Conservation (phyloP, 192 early-diverging fungal genomes). For the Coemansia sp. region DNA sequence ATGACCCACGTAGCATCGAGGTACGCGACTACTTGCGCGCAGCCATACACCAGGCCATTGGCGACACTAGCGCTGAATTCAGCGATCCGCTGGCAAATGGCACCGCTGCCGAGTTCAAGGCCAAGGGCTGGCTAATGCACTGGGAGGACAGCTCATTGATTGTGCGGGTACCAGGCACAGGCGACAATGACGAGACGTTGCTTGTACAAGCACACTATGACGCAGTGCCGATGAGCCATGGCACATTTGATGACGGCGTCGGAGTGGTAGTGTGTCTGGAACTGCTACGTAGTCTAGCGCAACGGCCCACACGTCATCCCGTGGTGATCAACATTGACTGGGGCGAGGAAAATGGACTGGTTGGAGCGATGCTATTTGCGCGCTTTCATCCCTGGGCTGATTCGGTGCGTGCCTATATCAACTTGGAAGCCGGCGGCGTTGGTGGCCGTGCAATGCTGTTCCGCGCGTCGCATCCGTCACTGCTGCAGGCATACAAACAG, state of each 20-base stretch:
- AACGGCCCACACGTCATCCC: constrained; percentile 56
- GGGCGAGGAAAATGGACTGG: constrained; percentile 63
- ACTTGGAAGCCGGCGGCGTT: constrained; percentile 69
- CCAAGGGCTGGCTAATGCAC: constrained; percentile 27
- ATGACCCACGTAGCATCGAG: constrained; percentile 41
- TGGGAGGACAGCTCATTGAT: constrained; percentile 58
- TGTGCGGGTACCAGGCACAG: constrained; percentile 57
- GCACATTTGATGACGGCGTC: constrained; percentile 68
- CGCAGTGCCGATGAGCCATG: constrained; percentile 63
- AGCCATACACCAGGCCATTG: constrained; percentile 23
- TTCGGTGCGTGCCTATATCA: constrained; percentile 62
- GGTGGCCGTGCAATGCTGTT: constrained; percentile 66
- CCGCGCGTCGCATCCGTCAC: constrained; percentile 52
- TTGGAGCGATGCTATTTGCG: constrained; percentile 60
- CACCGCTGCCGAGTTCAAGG: constrained; percentile 25
- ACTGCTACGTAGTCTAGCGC: constrained; percentile 58
- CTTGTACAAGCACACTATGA: constrained; percentile 69
- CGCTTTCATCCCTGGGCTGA: constrained; percentile 61
- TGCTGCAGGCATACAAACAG: constrained; percentile 34
- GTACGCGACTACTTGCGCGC: constrained; percentile 43
- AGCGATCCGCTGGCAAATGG: constrained; percentile 28
- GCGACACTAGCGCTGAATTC: constrained; percentile 16
- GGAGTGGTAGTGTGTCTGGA: constrained; percentile 62
- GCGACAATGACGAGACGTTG: constrained; percentile 51
- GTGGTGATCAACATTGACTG: constrained; percentile 72